These are phyloP conservation scores for Alternaria sp. DNA, from an alignment of 2,329 filamentous ascomycete genomes.

Conservation along the genomic window DNA sequence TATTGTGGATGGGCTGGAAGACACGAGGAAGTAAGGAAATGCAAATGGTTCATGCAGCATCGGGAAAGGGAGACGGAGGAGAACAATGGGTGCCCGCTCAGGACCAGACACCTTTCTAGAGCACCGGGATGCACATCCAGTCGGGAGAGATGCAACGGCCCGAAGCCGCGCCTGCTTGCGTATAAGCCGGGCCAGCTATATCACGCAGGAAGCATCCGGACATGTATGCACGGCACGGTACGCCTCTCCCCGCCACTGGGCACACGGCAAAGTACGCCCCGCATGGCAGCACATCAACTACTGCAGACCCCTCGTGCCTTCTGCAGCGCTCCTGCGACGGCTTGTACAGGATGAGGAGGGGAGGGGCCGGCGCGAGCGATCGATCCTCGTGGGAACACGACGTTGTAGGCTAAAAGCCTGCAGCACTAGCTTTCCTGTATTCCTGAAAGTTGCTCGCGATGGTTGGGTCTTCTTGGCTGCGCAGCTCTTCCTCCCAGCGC, in stretches of 20 bases:
- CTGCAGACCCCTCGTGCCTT: background rate
- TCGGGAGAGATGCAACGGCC: slow-evolving; percentile 17
- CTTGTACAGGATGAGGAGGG: background rate
- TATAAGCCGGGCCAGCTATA: slow-evolving; percentile 2
- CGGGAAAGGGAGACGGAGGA: background rate
- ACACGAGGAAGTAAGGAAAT: background rate
- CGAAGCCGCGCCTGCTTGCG: slow-evolving; percentile 14
- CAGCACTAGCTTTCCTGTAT: slow-evolving; percentile 52
- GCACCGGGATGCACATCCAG: background rate
- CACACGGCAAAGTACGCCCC: background rate
- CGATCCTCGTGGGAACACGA: background rate
- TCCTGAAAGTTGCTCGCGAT: slow-evolving; percentile 52
- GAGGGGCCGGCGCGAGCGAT: slow-evolving; percentile 5
- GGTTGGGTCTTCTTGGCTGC: slow-evolving; percentile 34
- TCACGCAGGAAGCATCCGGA: background rate
- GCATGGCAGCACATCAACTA: background rate
- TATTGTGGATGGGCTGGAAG: background rate
- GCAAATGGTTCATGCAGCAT: background rate
- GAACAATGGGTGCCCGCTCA: background rate
- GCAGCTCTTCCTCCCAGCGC: slow-evolving; percentile 52
- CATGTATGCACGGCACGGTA: background rate
- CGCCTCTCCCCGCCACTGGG: background rate
- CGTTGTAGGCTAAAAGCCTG: slow-evolving; percentile 29
- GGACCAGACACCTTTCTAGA: background rate
- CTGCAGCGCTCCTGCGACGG: background rate